Percentiles rank a stretch among this genome's conserved stretches.
Conservation (phyloP, 805 yeast genomes). For the Wickerhamomyces subpelliculosus region DNA sequence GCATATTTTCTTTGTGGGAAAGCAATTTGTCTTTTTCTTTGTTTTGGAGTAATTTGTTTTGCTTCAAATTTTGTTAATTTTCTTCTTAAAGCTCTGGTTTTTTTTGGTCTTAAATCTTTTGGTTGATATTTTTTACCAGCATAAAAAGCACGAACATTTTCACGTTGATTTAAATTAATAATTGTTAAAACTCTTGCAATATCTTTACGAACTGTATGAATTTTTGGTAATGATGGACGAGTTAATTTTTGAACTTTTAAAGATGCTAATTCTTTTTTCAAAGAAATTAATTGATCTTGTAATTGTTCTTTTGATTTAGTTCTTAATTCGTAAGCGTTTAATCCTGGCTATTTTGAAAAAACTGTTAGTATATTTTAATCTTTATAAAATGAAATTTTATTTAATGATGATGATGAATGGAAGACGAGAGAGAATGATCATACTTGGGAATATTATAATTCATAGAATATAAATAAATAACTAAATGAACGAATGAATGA, state of each 20-base stretch:
- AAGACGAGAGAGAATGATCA: too few relatives aligned
- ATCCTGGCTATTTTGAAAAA: conserved; percentile 53
- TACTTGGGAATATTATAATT: too few relatives aligned
- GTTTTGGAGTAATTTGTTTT: conserved; percentile 74
- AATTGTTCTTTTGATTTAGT: conserved; percentile 96
- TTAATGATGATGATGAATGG: too few relatives aligned
- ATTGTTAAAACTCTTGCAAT: conserved; percentile 97
- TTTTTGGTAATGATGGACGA: conserved; percentile 90
- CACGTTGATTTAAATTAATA: conserved; percentile 96
- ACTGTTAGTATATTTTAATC: conserved; percentile 13
- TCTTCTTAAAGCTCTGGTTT: conserved; percentile 99
- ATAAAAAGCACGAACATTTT: conserved; percentile 90
- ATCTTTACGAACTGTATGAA: conserved; percentile 95
- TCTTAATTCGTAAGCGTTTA: conserved; percentile 94
- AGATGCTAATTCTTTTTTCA: conserved; percentile 93
- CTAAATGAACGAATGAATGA: too few relatives aligned
- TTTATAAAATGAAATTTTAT: too few relatives aligned
- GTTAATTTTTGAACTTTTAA: conserved; percentile 94
- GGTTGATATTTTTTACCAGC: conserved; percentile 92
- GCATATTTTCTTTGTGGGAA: conserved; percentile 99
- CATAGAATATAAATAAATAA: too few relatives aligned
- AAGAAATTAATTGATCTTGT: conserved; percentile 88
- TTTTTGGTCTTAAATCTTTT: conserved; percentile 98
- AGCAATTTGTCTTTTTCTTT: conserved; percentile 87
- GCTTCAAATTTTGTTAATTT: conserved; percentile 85